phyloP scores from a whole-genome alignment of 192 early-diverging fungal genomes.

The Entomortierella beljakovae region DNA sequence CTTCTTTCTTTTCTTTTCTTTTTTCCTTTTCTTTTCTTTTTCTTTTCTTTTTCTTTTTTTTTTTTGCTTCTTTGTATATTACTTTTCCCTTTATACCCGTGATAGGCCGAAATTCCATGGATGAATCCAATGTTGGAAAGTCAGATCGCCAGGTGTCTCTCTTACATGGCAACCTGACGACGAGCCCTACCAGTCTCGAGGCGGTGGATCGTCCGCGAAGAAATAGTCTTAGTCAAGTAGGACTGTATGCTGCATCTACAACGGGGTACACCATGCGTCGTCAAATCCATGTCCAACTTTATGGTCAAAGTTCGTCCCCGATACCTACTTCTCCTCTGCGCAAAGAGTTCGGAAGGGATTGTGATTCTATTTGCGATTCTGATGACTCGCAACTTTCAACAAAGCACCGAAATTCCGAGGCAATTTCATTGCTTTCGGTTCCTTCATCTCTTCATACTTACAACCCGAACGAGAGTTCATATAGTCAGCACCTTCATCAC shows the following conservation, averaged over 20 bases:
- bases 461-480: not conserved
- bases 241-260: not conserved
- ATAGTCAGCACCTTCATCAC: constrained; percentile 1
- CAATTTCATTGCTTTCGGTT: constrained; percentile 9
- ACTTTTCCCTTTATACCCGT: not conserved
- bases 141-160: not conserved
- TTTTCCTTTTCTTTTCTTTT: constrained; percentile 1
- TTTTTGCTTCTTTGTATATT: not conserved
- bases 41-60: constrained; percentile 2
- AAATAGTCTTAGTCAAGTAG: constrained; percentile 25
- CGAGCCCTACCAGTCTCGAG: not conserved
- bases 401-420: constrained; percentile 14
- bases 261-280: not conserved
- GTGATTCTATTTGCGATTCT: not conserved
- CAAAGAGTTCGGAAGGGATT: constrained; percentile 13
- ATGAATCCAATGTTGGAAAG: constrained; percentile 4
- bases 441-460: not conserved
- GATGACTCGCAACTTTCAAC: not conserved
- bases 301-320: constrained; percentile 15
- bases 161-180: not conserved
- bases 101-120: constrained; percentile 20
- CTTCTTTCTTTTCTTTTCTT: not conserved
- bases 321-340: constrained; percentile 34
- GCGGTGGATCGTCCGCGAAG: constrained; percentile 5
- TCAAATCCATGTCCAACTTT: not conserved